phyloP scores from a whole-genome alignment of 352 stramenopile species.

The Phytophthora agathidicida region DNA sequence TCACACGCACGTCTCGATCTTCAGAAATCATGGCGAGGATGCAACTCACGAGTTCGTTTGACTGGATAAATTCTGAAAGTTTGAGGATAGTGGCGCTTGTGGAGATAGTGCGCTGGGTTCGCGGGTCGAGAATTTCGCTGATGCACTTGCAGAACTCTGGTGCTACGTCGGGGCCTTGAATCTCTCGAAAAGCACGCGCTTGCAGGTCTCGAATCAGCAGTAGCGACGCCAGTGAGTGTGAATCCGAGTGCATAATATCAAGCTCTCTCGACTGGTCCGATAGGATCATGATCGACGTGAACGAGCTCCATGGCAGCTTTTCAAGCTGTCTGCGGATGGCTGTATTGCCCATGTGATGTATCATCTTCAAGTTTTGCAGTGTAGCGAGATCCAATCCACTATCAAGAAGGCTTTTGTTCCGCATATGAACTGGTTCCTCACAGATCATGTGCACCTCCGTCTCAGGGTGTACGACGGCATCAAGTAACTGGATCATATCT shows the following conservation, averaged over 20 bases:
- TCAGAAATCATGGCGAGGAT: slow-evolving; percentile 91
- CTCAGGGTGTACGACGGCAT: slow-evolving; percentile 62
- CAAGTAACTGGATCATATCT: slow-evolving; percentile 87
- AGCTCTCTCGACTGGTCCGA: slow-evolving; percentile 70
- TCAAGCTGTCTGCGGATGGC: slow-evolving; percentile 79
- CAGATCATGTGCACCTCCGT: slow-evolving; percentile 88
- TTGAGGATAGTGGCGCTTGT: slow-evolving; percentile 73
- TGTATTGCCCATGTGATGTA: slow-evolving; percentile 83
- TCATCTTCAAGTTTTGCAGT: slow-evolving; percentile 59
- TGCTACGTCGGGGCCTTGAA: not conserved
- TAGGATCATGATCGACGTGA: slow-evolving; percentile 88
- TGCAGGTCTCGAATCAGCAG: slow-evolving; percentile 88
- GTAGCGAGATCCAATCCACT: slow-evolving; percentile 55
- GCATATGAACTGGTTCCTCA: slow-evolving; percentile 66
- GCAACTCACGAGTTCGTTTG: slow-evolving; percentile 86
- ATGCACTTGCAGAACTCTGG: slow-evolving; percentile 73
- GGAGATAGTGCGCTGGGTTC: slow-evolving; percentile 84
- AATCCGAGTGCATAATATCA: slow-evolving; percentile 90
- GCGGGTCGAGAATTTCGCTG: slow-evolving; percentile 87
- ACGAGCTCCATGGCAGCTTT: slow-evolving; percentile 59
- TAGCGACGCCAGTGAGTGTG: slow-evolving; percentile 82
- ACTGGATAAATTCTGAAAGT: slow-evolving; percentile 89
- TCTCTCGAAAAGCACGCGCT: slow-evolving; percentile 2
- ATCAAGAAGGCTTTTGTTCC: slow-evolving; percentile 66
- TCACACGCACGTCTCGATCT: slow-evolving; percentile 81